Conservation (phyloP, 192 early-diverging fungal genomes). For the Spinellus fusiger region DNA sequence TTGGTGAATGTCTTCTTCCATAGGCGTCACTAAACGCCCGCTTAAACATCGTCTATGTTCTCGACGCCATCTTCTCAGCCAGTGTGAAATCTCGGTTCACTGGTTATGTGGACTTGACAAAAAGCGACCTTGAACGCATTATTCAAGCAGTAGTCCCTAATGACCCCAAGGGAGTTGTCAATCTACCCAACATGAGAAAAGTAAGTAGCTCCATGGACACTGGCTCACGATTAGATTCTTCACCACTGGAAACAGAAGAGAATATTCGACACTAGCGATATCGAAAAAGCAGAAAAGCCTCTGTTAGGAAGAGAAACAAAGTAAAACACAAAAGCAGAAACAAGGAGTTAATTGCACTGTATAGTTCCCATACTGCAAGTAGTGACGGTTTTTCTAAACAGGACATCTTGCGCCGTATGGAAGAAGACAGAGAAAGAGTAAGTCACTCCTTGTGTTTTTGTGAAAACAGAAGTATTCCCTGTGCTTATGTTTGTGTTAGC, state of each 20-base stretch:
- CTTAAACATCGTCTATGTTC: conserved; percentile 53
- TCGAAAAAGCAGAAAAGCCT: conserved; percentile 36
- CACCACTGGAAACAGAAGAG: conserved; percentile 31
- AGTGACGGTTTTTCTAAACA: conserved; percentile 30
- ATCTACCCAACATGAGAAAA: conserved; percentile 46
- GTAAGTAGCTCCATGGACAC: conserved; percentile 9
- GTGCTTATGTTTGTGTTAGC: conserved; percentile 18
- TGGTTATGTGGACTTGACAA: conserved; percentile 46
- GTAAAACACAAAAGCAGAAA: conserved; percentile 14
- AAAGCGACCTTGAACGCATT: conserved; percentile 35
- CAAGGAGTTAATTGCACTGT: neutral
- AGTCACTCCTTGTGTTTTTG: neutral
- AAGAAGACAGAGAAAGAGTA: conserved; percentile 54
- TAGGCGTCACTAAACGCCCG: conserved; percentile 43
- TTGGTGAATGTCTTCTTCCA: conserved; percentile 1
- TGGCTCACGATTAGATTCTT: conserved; percentile 8
- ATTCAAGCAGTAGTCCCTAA: conserved; percentile 37
- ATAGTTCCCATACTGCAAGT: conserved; percentile 4
- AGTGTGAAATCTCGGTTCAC: conserved; percentile 38
- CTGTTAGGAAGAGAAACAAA: conserved; percentile 31
- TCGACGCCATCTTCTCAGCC: conserved; percentile 46
- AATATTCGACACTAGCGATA: conserved; percentile 20
- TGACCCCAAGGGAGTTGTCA: conserved; percentile 45
- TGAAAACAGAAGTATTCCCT: neutral
- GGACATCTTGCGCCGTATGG: conserved; percentile 52